These are phyloP conservation scores for Dioscorea cayenensis DNA, from an alignment of 116 monocot genomes.

Conservation along the genomic window DNA sequence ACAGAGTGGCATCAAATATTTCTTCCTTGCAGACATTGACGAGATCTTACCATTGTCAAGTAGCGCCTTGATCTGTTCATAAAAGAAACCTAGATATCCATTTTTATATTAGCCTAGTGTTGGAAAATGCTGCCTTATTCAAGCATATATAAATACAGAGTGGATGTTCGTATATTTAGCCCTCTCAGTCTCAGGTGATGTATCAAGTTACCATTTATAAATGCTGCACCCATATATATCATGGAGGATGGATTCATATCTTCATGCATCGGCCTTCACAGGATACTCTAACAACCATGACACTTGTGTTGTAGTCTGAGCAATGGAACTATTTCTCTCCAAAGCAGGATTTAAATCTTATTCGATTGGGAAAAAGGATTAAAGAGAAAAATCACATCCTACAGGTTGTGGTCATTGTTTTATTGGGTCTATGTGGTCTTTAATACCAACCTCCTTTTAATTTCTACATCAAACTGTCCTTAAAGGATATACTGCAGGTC, in stretches of 20 bases:
- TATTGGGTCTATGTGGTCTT: too few species aligned
- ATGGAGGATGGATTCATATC: not conserved
- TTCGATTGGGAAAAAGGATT: too few species aligned
- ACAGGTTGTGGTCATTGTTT: too few species aligned
- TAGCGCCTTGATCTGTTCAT: slow-evolving; percentile 55
- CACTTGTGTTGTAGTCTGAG: too few species aligned
- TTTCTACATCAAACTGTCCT: too few species aligned
- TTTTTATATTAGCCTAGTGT: not conserved
- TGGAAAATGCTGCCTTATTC: not conserved
- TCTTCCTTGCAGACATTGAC: slow-evolving; percentile 30
- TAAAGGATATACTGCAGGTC: too few species aligned
- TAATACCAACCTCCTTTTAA: too few species aligned
- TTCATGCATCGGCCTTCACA: not conserved
- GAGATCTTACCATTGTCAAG: slow-evolving; percentile 54
- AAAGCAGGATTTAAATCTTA: too few species aligned
- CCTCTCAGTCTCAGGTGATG: too few species aligned
- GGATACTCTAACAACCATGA: not conserved
- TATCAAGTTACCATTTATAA: not conserved
- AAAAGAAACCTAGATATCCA: slow-evolving; percentile 54
- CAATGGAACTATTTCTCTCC: too few species aligned
- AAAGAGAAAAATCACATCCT: too few species aligned
- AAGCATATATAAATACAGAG: not conserved
- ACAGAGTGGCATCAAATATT: slow-evolving; percentile 13
- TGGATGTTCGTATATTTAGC: not conserved
- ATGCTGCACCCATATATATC: not conserved